A percentile compares a stretch with the other conserved stretches of the same genome.
phyloP scores from a whole-genome alignment of 1,284 basidiomycete species.

The Malassezia globosa region DNA sequence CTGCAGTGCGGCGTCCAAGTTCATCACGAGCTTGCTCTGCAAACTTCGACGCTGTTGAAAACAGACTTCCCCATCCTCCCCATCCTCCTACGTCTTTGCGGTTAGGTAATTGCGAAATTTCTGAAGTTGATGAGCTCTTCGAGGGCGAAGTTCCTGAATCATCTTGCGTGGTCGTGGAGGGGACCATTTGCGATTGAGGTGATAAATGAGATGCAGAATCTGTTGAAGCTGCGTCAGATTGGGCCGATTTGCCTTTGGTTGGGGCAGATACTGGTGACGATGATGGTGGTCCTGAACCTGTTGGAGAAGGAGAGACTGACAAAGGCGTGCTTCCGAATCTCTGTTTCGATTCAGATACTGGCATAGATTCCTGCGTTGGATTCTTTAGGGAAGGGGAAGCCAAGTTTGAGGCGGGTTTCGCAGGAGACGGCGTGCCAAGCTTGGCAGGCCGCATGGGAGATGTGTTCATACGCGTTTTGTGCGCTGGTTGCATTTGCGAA shows the following conservation, averaged over 20 bases:
- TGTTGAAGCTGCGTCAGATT: neutral
- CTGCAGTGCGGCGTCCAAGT: slow-evolving; percentile 33
- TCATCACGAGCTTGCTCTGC: slow-evolving; percentile 44
- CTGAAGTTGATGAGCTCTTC: neutral
- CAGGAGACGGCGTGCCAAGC: neutral
- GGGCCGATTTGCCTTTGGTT: neutral
- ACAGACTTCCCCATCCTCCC: slow-evolving; percentile 51
- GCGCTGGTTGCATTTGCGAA: no score
- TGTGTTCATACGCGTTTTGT: no score
- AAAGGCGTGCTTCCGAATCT: neutral
- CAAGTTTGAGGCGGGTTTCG: neutral
- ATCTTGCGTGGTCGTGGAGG: neutral
- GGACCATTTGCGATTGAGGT: neutral
- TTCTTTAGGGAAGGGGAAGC: no score
- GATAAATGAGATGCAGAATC: neutral
- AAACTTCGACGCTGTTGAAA: slow-evolving; percentile 44
- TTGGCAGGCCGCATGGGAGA: no score
- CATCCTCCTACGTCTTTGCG: slow-evolving; percentile 51
- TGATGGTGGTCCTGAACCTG: neutral
- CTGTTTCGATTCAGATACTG: no score
- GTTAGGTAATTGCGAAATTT: neutral
- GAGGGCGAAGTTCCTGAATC: neutral
- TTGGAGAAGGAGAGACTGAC: neutral
- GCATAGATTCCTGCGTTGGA: no score
- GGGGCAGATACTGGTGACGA: neutral